Evolutionary conservation across 2,329 filamentous ascomycete species (phyloP).

Genomic region (Rugonectria rugulosa): DNA sequence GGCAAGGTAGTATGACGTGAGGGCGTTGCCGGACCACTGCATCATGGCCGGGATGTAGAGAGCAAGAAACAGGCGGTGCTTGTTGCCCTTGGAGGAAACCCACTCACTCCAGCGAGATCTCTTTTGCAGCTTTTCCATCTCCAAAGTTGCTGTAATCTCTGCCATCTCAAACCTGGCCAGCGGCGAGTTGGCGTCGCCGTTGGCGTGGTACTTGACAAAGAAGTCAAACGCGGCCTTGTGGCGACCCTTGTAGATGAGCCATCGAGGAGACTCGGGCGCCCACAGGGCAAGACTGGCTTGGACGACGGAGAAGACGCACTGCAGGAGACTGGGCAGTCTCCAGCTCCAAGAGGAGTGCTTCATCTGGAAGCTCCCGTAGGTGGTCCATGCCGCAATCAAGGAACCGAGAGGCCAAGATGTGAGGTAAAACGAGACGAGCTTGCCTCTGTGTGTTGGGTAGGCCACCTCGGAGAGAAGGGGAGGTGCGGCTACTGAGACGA

Average conservation of each 20-base stretch:
- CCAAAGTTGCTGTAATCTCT: slow-evolving; percentile 31
- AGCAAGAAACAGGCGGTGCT: slow-evolving; percentile 42
- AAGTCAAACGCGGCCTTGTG: slow-evolving; percentile 32
- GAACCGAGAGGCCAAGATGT: slow-evolving; percentile 30
- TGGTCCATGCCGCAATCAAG: slow-evolving; percentile 39
- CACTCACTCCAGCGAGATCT: slow-evolving; percentile 32
- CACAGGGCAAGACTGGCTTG: slow-evolving; percentile 24
- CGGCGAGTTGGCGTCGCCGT: slow-evolving; percentile 25
- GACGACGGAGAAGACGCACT: slow-evolving; percentile 43
- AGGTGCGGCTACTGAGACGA: slow-evolving; percentile 41
- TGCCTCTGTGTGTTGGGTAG: slow-evolving; percentile 46
- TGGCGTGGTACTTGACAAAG: slow-evolving; percentile 33
- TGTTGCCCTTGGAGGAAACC: slow-evolving; percentile 38
- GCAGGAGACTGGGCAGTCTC: slow-evolving; percentile 57
- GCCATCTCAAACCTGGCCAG: slow-evolving; percentile 33
- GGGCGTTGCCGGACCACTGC: slow-evolving; percentile 42
- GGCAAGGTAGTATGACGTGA: slow-evolving; percentile 49
- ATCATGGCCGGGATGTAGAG: slow-evolving; percentile 40
- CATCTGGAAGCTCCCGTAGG: slow-evolving; percentile 52
- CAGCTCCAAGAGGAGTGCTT: slow-evolving; percentile 52
- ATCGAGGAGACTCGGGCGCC: slow-evolving; percentile 31
- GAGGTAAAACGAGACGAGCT: slow-evolving; percentile 41
- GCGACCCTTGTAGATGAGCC: slow-evolving; percentile 38
- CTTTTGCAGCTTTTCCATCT: slow-evolving; percentile 36
- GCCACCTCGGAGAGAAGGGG: slow-evolving; percentile 47